Evolutionary conservation across 805 yeast genomes (phyloP), one percentile per base, ranked within the genome.

Genomic region (Saccharomycopsis malanga): DNA sequence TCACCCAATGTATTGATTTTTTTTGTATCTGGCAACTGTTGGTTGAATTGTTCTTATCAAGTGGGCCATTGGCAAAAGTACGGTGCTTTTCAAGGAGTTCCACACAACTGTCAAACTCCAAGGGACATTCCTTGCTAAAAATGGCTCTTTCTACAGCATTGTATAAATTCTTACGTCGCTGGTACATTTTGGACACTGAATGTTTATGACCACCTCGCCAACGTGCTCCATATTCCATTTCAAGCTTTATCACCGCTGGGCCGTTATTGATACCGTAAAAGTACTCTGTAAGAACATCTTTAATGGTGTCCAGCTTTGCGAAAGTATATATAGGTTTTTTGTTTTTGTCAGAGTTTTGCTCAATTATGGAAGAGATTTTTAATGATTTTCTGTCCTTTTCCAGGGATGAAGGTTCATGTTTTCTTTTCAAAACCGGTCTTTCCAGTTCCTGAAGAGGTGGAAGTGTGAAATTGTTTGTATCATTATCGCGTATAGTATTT

Each of bases 221-320:
- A 30, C 64, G 61, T 42, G 68, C 65, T 4, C 72, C 71, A 51
- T 62, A 69, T 36, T 60, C 61, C 23, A 63, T 63, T 45, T 70
- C 73, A n/a, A 70, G 57, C 15, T 60, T 60, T 46, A 63, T 61
- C 14, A 70, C 64, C 2, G 73, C 62, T 5, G 72, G 71, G n/a
- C 57, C 56, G 1, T 72, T 72, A 47, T 67, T 60, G 27, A 69
- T 58, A 1, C 74, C 74, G 23, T 57, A 56, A 1, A 63, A 59
- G 52, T 68, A 70, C 42, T 70, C 74, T 40, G 61, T 61, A 12
- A 52, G 35, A 15, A 52, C 21, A 12, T 32, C 44, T n/a, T 21
- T 18, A 20, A 51, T 34, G 3, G 46, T 34, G 22, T 32, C 21
- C 4, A 32, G 18, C 20, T 41, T 36, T 9, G 42, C 15, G 24